Conservation (phyloP, 176 grass and related monocot genomes). For the Musa beccarii region DNA sequence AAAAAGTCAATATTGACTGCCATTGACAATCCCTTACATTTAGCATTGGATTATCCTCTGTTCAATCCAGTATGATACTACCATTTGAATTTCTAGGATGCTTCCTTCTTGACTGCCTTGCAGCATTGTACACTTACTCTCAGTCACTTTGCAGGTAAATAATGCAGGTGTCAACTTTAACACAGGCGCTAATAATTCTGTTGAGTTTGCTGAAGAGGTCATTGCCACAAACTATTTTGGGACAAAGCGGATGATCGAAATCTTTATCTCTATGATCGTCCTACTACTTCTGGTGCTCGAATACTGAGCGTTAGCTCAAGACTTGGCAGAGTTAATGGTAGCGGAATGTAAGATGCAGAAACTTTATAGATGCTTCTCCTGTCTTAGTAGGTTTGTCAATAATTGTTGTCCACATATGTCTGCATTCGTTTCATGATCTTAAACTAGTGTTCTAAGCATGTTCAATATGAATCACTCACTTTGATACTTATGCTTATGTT, state of each 20-base stretch:
- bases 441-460: too few relatives aligned
- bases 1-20: background rate
- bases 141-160: slow-evolving; percentile 50
- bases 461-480: too few relatives aligned
- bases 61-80: too few relatives aligned
- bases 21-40: too few relatives aligned
- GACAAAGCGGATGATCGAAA: slow-evolving; percentile 56
- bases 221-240: slow-evolving; percentile 78
- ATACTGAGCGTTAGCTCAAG: slow-evolving; percentile 88
- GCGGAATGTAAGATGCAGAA: slow-evolving; percentile 47
- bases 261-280: slow-evolving; percentile 55
- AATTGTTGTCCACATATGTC: background rate
- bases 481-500: background rate
- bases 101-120: too few relatives aligned
- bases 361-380: background rate
- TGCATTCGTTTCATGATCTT: background rate
- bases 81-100: too few relatives aligned
- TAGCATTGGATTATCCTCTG: background rate
- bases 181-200: slow-evolving; percentile 63
- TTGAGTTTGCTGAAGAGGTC: slow-evolving; percentile 68
- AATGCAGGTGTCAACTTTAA: slow-evolving; percentile 98
- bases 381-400: background rate
- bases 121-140: background rate
- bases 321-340: slow-evolving; percentile 68
- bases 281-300: slow-evolving; percentile 47